Percentiles rank a stretch among this genome's conserved stretches.
phyloP scores from a whole-genome alignment of 371 early-diverging fungal species.

The Ecytonucleospora hepatopenaei region DNA sequence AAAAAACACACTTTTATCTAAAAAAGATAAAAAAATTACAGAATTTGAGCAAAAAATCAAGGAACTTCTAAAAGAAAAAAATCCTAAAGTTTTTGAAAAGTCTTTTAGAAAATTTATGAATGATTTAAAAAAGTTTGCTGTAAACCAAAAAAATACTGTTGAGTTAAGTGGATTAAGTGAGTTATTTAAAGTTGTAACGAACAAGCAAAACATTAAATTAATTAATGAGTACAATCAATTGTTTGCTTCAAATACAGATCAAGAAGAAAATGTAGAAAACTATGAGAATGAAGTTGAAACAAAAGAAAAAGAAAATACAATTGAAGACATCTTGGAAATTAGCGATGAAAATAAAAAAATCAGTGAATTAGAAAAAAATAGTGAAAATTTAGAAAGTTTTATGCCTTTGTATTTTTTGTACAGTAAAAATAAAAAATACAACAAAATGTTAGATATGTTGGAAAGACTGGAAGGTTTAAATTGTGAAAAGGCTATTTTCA shows the following conservation, averaged over 20 bases:
- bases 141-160: not conserved
- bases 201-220: not conserved
- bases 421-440: not conserved
- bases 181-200: not conserved
- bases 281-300: not conserved
- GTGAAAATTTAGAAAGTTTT: not conserved
- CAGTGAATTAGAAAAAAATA: not conserved
- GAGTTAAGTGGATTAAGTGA: not conserved
- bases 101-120: not conserved
- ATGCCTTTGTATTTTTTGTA: not conserved
- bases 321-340: not conserved
- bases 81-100: not conserved
- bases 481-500: not conserved
- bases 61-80: not conserved
- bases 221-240: not conserved
- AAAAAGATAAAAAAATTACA: not conserved
- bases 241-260: not conserved
- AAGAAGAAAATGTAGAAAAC: not conserved
- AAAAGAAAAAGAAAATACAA: not conserved
- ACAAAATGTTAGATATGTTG: not conserved
- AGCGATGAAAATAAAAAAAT: not conserved
- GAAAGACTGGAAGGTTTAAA: not conserved
- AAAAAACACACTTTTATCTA: not conserved
- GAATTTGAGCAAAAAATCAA: not conserved
- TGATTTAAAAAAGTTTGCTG: not conserved